These are phyloP conservation scores for Hysterium pulicare DNA, from an alignment of 2,329 filamentous ascomycete genomes.

Conservation along the genomic window DNA sequence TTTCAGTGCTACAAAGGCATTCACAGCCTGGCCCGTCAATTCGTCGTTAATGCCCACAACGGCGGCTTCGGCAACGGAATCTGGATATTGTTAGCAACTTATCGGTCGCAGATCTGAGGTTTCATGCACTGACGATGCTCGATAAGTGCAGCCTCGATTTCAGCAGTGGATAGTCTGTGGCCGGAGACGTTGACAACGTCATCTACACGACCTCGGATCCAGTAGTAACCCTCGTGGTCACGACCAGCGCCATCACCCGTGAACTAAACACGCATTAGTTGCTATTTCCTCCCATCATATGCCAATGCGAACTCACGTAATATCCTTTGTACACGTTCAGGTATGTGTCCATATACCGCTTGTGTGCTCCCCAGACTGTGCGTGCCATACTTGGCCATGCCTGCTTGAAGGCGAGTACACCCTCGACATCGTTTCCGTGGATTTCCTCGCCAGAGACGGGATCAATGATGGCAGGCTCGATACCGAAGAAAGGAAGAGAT, in stretches of 20 bases:
- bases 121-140: constrained; percentile 63
- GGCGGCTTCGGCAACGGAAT: constrained; percentile 84
- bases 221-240: constrained; percentile 98
- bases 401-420: constrained; percentile 95
- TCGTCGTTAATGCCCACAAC: constrained; percentile 93
- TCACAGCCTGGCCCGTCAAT: constrained; percentile 93
- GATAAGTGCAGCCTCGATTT: constrained; percentile 95
- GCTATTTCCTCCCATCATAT: neutral
- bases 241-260: constrained; percentile 91
- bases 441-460: constrained; percentile 93
- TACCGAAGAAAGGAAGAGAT: constrained; percentile 95
- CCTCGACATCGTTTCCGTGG: constrained; percentile 93
- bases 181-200: constrained; percentile 98
- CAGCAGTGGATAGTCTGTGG: constrained; percentile 91
- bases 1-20: constrained; percentile 93
- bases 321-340: constrained; percentile 96
- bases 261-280: constrained; percentile 53
- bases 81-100: constrained; percentile 30
- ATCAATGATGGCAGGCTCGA: constrained; percentile 96
- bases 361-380: constrained; percentile 96
- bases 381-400: constrained; percentile 98
- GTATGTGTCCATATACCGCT: constrained; percentile 98
- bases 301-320: constrained; percentile 65
- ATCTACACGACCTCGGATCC: constrained; percentile 97
- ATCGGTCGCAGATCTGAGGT: neutral